A percentile compares a stretch with the other conserved stretches of the same genome.
These are phyloP conservation scores for Oehlia diaphana DNA, from an alignment of 192 early-diverging fungal species.

Conservation along the genomic window DNA sequence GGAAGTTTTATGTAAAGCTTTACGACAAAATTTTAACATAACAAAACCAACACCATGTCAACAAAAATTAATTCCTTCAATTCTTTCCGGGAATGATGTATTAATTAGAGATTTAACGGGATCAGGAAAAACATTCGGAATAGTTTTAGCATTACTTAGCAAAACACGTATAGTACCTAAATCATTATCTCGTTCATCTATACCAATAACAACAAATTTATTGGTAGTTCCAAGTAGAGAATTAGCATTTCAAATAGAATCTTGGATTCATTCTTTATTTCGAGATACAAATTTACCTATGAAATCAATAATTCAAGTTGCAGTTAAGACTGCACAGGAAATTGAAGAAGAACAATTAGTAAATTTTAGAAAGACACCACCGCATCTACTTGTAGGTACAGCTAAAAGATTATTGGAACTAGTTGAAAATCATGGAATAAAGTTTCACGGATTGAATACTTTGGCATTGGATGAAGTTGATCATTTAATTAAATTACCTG, in stretches of 20 bases:
- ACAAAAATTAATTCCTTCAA: conserved; percentile 42
- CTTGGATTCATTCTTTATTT: conserved; percentile 44
- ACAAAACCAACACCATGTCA: conserved; percentile 47
- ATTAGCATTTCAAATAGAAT: conserved; percentile 48
- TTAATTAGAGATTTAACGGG: conserved; percentile 54
- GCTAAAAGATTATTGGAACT: conserved; percentile 39
- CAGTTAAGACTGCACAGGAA: not conserved
- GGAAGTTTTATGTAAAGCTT: conserved; percentile 20
- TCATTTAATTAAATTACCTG: conserved; percentile 53
- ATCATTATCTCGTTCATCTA: not conserved
- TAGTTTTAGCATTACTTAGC: conserved; percentile 45
- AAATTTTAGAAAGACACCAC: conserved; percentile 20
- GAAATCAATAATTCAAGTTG: conserved; percentile 33
- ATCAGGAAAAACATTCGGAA: conserved; percentile 59
- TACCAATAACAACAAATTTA: conserved; percentile 40
- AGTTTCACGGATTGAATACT: conserved; percentile 37
- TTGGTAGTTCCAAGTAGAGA: conserved; percentile 56
- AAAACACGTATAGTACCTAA: conserved; percentile 30
- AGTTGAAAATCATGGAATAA: conserved; percentile 34
- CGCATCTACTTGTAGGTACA: conserved; percentile 45
- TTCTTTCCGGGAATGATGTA: conserved; percentile 44
- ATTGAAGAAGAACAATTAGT: conserved; percentile 29
- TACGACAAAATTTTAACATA: conserved; percentile 35
- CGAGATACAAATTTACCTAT: conserved; percentile 23
- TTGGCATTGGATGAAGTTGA: conserved; percentile 57